A percentile compares a stretch with the other conserved stretches of the same genome.
Evolutionary conservation across 2,329 filamentous ascomycete species (phyloP).

Genomic region (Stylonectria norvegica): DNA sequence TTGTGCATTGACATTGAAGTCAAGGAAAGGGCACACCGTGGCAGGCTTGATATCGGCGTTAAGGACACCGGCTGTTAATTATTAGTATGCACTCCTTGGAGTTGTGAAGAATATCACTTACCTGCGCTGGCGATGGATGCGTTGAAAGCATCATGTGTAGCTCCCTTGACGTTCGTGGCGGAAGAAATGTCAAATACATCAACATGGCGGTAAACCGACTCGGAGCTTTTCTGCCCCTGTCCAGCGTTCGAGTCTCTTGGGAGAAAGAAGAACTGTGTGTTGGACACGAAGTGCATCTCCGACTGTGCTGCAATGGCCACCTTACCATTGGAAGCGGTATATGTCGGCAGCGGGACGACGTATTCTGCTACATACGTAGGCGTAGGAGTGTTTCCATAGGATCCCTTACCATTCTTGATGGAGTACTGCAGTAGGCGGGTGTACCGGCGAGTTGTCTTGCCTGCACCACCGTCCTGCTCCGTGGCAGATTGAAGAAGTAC

Average conservation of each 20-base stretch:
- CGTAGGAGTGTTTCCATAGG: slow-evolving; percentile 5
- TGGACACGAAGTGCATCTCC: slow-evolving; percentile 62
- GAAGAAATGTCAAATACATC: slow-evolving; percentile 64
- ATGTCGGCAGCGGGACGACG: slow-evolving; percentile 62
- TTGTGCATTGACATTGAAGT: slow-evolving; percentile 64
- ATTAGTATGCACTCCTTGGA: not conserved
- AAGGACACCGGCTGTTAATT: slow-evolving; percentile 45
- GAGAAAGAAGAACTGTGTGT: slow-evolving; percentile 64
- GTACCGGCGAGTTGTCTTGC: slow-evolving; percentile 45
- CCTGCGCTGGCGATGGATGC: slow-evolving; percentile 21
- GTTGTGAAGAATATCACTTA: not conserved
- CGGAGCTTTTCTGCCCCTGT: slow-evolving; percentile 49
- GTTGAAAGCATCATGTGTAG: slow-evolving; percentile 33
- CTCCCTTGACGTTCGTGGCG: slow-evolving; percentile 59
- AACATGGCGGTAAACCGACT: slow-evolving; percentile 63
- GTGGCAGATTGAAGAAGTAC: slow-evolving; percentile 64
- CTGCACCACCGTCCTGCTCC: slow-evolving; percentile 22
- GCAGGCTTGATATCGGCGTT: slow-evolving; percentile 53
- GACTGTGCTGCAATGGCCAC: slow-evolving; percentile 61
- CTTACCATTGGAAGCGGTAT: slow-evolving; percentile 47
- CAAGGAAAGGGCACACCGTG: slow-evolving; percentile 62
- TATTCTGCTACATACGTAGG: slow-evolving; percentile 58
- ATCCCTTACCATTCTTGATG: slow-evolving; percentile 38
- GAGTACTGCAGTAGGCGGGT: slow-evolving; percentile 64
- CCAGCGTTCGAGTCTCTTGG: slow-evolving; percentile 61